Percentiles rank a stretch among this genome's conserved stretches.
Evolutionary conservation across 352 stramenopile species (phyloP).

Genomic region (Phytophthora nicotianae): DNA sequence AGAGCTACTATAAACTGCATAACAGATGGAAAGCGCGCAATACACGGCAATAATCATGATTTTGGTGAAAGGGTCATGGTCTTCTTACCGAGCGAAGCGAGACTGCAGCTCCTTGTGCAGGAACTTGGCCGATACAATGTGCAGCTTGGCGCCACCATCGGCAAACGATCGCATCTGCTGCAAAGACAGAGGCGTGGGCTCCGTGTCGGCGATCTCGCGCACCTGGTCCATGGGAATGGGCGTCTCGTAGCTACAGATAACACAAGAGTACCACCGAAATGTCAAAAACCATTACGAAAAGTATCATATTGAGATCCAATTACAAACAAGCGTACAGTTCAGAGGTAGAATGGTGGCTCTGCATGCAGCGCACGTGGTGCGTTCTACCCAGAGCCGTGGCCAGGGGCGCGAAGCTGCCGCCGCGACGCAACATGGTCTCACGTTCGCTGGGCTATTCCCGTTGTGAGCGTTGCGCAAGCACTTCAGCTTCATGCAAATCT

Average conservation of each 20-base stretch:
- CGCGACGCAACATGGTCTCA: conserved; percentile 5
- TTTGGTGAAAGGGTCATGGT: neutral
- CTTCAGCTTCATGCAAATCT: conserved; percentile 1
- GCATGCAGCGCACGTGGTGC: conserved; percentile 7
- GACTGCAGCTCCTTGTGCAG: conserved; percentile 83
- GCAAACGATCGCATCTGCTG: conserved; percentile 84
- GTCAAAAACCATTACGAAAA: conserved; percentile 10
- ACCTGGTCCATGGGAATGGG: conserved; percentile 74
- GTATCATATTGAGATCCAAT: neutral
- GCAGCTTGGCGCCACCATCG: conserved; percentile 62
- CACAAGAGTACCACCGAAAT: conserved; percentile 16
- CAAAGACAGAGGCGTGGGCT: conserved; percentile 74
- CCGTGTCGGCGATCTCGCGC: conserved; percentile 50
- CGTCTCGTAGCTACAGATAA: conserved; percentile 14
- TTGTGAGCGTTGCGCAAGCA: conserved; percentile 27
- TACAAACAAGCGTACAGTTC: conserved; percentile 12
- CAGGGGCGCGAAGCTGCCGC: conserved; percentile 2
- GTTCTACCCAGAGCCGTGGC: neutral
- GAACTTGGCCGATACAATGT: conserved; percentile 68
- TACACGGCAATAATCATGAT: neutral
- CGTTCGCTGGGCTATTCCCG: conserved; percentile 3
- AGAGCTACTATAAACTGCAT: conserved; percentile 1
- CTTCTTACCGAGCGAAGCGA: conserved; percentile 60
- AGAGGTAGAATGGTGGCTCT: conserved; percentile 15
- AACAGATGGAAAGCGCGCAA: neutral